Evolutionary conservation across 2,329 filamentous ascomycete species (phyloP).

Genomic region (Metarhizium guizhouense): DNA sequence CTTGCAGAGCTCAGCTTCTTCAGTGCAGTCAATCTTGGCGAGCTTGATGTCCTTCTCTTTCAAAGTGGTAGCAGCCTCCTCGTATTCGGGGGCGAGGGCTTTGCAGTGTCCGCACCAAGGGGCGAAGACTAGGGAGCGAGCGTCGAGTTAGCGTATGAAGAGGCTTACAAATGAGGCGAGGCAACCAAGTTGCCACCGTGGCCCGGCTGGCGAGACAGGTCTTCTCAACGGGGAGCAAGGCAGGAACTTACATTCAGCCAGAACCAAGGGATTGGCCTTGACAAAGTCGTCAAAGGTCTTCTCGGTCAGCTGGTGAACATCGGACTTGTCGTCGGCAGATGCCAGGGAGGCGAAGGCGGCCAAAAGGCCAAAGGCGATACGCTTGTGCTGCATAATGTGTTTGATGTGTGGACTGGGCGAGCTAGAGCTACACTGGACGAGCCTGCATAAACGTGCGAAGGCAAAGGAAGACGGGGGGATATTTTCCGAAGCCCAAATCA

Average conservation of each 20-base stretch:
- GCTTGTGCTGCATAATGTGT: constrained; percentile 39
- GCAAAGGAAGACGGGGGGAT: not conserved
- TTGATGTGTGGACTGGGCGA: not conserved
- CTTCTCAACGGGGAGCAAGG: not conserved
- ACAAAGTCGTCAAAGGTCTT: constrained; percentile 85
- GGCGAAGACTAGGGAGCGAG: constrained; percentile 61
- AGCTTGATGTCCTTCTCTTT: constrained; percentile 84
- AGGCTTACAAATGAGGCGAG: not conserved
- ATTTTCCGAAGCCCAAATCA: not conserved
- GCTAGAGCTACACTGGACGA: not conserved
- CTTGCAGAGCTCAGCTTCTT: constrained; percentile 85
- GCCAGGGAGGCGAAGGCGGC: constrained; percentile 48
- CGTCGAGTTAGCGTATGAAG: constrained; percentile 24
- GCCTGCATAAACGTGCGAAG: not conserved
- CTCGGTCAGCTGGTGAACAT: constrained; percentile 77
- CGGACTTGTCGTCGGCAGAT: constrained; percentile 52
- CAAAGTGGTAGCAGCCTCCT: constrained; percentile 72
- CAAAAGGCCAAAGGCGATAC: constrained; percentile 44
- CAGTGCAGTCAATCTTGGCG: constrained; percentile 90
- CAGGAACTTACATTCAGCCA: constrained; percentile 83
- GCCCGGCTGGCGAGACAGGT: not conserved
- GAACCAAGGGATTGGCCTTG: constrained; percentile 75
- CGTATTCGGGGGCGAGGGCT: constrained; percentile 87
- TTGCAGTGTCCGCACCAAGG: constrained; percentile 99
- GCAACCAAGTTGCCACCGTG: not conserved